phyloP scores from a whole-genome alignment of 2,329 filamentous ascomycete genomes.

The Ceratocystis cacaofunesta region DNA sequence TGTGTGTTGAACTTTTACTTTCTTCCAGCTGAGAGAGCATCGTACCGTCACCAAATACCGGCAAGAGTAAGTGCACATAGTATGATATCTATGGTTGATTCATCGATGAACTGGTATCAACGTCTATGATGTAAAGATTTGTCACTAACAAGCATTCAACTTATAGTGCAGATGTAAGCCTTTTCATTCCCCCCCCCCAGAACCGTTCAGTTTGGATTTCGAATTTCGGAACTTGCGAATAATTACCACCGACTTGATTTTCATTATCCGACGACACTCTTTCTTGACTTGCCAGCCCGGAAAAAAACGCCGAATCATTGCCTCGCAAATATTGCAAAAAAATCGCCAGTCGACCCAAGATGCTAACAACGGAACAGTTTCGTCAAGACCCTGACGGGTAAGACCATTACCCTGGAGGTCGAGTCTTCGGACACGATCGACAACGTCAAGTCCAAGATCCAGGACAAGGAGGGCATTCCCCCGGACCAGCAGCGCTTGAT shows the following conservation, averaged over 20 bases:
- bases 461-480: slow-evolving; percentile 98
- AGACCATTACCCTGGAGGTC: slow-evolving; percentile 99
- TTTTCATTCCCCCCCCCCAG: slow-evolving; percentile 15
- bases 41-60: slow-evolving; percentile 36
- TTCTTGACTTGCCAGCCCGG: slow-evolving; percentile 4
- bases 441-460: slow-evolving; percentile 99
- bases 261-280: slow-evolving; percentile 12
- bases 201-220: not conserved
- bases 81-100: slow-evolving; percentile 7
- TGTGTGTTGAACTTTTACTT: slow-evolving; percentile 20
- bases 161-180: slow-evolving; percentile 77
- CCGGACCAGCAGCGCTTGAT: slow-evolving; percentile 97
- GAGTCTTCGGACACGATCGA: slow-evolving; percentile 98
- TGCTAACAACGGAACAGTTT: slow-evolving; percentile 48
- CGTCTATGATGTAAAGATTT: not conserved
- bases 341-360: slow-evolving; percentile 7
- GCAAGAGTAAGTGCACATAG: slow-evolving; percentile 40
- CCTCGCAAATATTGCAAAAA: slow-evolving; percentile 12
- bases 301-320: slow-evolving; percentile 13
- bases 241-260: slow-evolving; percentile 11
- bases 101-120: not conserved
- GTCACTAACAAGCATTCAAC: slow-evolving; percentile 33
- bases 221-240: not conserved
- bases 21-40: slow-evolving; percentile 18
- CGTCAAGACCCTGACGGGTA: slow-evolving; percentile 99